These are phyloP conservation scores for Kregervanrija pseudodelftensis DNA, from an alignment of 805 yeast species.

Conservation along the genomic window DNA sequence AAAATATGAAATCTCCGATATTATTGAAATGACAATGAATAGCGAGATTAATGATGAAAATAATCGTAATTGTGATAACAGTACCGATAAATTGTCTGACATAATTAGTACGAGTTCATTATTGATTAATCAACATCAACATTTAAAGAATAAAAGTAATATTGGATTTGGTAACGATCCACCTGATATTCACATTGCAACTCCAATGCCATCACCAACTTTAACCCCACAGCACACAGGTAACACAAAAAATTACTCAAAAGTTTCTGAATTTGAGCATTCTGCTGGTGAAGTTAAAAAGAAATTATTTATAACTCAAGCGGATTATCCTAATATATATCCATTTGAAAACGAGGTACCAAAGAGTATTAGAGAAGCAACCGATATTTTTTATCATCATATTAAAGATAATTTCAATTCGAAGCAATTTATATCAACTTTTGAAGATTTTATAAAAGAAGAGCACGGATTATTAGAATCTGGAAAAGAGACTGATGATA, in stretches of 20 bases:
- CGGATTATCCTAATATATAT: constrained; percentile 27
- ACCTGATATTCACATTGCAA: constrained; percentile 61
- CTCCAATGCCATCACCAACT: constrained; percentile 85
- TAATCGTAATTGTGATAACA: constrained; percentile 28
- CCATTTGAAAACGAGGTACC: constrained; percentile 43
- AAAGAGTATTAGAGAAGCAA: constrained; percentile 71
- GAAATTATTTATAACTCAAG: constrained; percentile 27
- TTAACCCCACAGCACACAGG: constrained; percentile 39
- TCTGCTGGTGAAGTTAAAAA: constrained; percentile 26
- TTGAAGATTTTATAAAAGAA: constrained; percentile 62
- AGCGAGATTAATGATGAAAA: constrained; percentile 7
- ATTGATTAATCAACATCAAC: constrained; percentile 26
- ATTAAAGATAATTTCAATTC: constrained; percentile 61
- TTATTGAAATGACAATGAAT: constrained; percentile 29
- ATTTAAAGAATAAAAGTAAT: constrained; percentile 15
- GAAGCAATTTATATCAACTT: constrained; percentile 64
- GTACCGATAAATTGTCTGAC: constrained; percentile 13
- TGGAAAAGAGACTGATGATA: constrained; percentile 36
- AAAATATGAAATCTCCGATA: constrained; percentile 37
- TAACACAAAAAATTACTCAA: constrained; percentile 17
- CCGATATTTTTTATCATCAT: constrained; percentile 54
- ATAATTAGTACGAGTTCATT: constrained; percentile 22
- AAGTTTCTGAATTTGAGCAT: constrained; percentile 24
- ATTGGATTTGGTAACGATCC: constrained; percentile 9
- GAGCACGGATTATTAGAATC: constrained; percentile 32